Base-by-base conservation (phyloP, 192 early-diverging fungal genomes). In the Entomortierella chlamydospora region DNA sequence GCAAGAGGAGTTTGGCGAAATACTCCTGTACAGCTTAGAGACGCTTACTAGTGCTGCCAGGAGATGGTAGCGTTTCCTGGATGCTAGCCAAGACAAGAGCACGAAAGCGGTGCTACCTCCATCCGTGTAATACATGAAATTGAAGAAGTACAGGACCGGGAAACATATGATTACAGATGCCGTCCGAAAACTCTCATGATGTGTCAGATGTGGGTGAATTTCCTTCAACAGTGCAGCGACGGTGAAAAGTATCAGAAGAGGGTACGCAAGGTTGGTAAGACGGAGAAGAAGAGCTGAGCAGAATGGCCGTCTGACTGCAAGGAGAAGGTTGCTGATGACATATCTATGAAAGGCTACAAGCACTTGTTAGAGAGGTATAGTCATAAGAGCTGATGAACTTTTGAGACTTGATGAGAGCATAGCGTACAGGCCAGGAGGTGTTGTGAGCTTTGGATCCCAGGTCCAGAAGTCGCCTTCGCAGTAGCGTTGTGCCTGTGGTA, bases 361-460 rank as follows among this genome's bases (percentile, higher is more conserved):
- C 6, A 41, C 15, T 28, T n/a, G 23, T 82, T 23, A 50, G 47
- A 29, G n/a, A 50, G 28, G 9, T 15, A 15, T 1, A 1, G 0
- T 29, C 45, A 29, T 10, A 1, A 12, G 28, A 22, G 13, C 25
- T 13, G 17, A 33, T 17, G 30, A 18, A 22, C 9, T 37, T 39
- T 22, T 17, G 12, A 47, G 13, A 41, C 6, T 13, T 17, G 45
- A 17, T 47, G 15, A 47, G 45, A 20, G 15, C 15, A 29, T 6
- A 15, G 89, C 68, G 76, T 93, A 99, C 87, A 98, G 87, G 15
- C 96, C 97, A 23, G 97, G 96, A 42, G 96, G 97, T n/a, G 97
- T 99, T 0, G 97, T 99, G 28, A 99, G 77, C 73, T 96, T 99
- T n/a, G 92, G 91, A 72, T 99, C 92, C 92, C 94, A 99, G 28